These are phyloP conservation scores for Brassica carinata DNA, from an alignment of 345 rosid genomes.

Conservation along the genomic window DNA sequence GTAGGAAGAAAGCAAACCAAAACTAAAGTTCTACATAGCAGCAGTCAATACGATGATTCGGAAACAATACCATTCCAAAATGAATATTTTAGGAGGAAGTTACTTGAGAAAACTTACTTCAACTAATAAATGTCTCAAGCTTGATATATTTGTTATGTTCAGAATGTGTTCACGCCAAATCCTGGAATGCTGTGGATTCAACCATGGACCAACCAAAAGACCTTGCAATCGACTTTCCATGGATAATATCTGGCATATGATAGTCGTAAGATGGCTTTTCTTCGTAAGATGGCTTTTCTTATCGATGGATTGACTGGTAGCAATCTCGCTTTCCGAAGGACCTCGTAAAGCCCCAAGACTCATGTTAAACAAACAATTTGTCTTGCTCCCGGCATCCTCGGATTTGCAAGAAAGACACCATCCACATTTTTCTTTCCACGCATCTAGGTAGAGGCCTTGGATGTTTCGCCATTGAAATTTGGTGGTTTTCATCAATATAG, in stretches of 20 bases:
- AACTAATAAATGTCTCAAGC: slow-evolving; percentile 60
- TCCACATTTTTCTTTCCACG: slow-evolving; percentile 82
- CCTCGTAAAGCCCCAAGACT: slow-evolving; percentile 43
- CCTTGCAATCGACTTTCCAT: slow-evolving; percentile 81
- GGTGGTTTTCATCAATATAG: slow-evolving; percentile 62
- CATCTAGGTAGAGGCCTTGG: slow-evolving; percentile 43
- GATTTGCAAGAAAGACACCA: slow-evolving; percentile 92
- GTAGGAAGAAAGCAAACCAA: slow-evolving; percentile 16
- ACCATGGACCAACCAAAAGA: slow-evolving; percentile 89
- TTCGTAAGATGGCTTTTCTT: slow-evolving; percentile 57
- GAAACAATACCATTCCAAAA: too few species aligned
- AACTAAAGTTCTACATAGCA: too few species aligned
- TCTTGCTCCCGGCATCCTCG: slow-evolving; percentile 47
- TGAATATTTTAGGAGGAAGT: too few species aligned
- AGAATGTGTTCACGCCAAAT: slow-evolving; percentile 65
- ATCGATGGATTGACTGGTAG: slow-evolving; percentile 43
- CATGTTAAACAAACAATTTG: slow-evolving; percentile 72
- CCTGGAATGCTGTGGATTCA: slow-evolving; percentile 61
- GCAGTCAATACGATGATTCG: too few species aligned
- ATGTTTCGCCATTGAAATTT: slow-evolving; percentile 66
- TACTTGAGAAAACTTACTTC: slow-evolving; percentile 49
- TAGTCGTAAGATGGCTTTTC: slow-evolving; percentile 53
- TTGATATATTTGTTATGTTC: slow-evolving; percentile 56
- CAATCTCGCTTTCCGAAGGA: too few species aligned
- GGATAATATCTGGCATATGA: slow-evolving; percentile 57